These are phyloP conservation scores for Suhomyces anneliseae DNA, from an alignment of 1,139 yeast species.

Conservation along the genomic window DNA sequence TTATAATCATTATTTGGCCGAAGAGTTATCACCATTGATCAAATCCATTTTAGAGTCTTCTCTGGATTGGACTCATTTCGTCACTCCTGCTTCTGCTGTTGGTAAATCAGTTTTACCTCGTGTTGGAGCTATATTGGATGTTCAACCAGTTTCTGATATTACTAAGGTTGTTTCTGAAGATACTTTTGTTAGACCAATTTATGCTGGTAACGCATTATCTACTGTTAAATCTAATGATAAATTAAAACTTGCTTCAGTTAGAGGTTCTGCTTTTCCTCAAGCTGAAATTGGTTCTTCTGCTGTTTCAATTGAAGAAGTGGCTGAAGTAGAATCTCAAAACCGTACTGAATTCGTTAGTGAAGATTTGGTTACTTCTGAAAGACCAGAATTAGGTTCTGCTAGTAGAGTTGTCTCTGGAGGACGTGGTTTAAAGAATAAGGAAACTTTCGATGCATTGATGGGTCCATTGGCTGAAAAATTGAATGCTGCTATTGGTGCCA, in stretches of 20 bases:
- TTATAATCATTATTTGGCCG: conserved; percentile 63
- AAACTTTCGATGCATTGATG: conserved; percentile 73
- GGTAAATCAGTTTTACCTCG: conserved; percentile 90
- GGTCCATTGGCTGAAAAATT: conserved; percentile 84
- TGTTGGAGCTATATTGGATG: conserved; percentile 78
- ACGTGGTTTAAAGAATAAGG: conserved; percentile 88
- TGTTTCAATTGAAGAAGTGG: conserved; percentile 51
- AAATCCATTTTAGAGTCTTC: conserved; percentile 44
- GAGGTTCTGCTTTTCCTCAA: conserved; percentile 83
- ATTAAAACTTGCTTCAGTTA: conserved; percentile 66
- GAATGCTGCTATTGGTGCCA: conserved; percentile 95
- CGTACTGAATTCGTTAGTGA: conserved; percentile 67
- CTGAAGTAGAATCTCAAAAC: conserved; percentile 29
- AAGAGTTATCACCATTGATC: conserved; percentile 61
- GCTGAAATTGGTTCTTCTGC: conserved; percentile 38
- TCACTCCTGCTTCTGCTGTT: conserved; percentile 79
- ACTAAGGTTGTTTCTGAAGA: conserved; percentile 61
- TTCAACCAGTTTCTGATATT: conserved; percentile 86
- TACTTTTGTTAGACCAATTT: conserved; percentile 89
- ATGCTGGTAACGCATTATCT: conserved; percentile 91
- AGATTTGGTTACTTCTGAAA: conserved; percentile 70
- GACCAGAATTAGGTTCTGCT: conserved; percentile 92
- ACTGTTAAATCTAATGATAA: conserved; percentile 75
- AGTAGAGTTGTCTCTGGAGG: conserved; percentile 86
- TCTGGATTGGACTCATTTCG: conserved; percentile 62